phyloP scores from a whole-genome alignment of 495 filamentous ascomycete genomes.

The Friedmanniomyces endolithicus region DNA sequence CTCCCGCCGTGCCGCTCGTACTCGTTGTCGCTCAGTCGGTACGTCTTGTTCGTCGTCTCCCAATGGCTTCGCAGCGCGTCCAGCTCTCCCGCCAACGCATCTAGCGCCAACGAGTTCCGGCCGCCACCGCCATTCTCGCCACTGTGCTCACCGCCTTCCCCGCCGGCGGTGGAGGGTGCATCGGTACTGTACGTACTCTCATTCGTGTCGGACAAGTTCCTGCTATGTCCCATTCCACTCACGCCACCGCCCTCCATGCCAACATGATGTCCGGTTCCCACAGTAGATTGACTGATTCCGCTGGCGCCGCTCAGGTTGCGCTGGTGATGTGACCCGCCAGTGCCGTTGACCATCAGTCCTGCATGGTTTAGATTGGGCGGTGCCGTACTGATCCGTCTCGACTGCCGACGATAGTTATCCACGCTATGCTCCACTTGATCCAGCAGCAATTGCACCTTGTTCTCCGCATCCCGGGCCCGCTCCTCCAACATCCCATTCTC shows the following conservation, averaged over 20 bases:
- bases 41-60: slow-evolving; percentile 91
- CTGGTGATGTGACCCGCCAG: slow-evolving; percentile 7
- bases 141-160: not conserved
- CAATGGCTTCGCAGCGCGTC: slow-evolving; percentile 73
- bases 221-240: not conserved
- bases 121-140: slow-evolving; percentile 24
- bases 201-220: slow-evolving; percentile 6
- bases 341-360: slow-evolving; percentile 12
- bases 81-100: slow-evolving; percentile 81
- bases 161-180: not conserved
- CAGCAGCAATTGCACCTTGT: slow-evolving; percentile 80
- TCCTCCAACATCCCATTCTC: slow-evolving; percentile 70
- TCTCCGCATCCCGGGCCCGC: slow-evolving; percentile 78
- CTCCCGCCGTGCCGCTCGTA: slow-evolving; percentile 44
- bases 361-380: slow-evolving; percentile 28
- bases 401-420: slow-evolving; percentile 83
- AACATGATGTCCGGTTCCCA: not conserved
- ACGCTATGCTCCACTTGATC: slow-evolving; percentile 90
- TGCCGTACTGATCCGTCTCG: slow-evolving; percentile 31
- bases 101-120: slow-evolving; percentile 74
- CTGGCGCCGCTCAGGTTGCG: slow-evolving; percentile 29
- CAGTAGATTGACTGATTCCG: slow-evolving; percentile 11
- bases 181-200: slow-evolving; percentile 8
- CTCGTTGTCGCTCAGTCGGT: slow-evolving; percentile 73
- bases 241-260: not conserved